Base-by-base conservation (phyloP, 164 flowering plant genomes). In the Vitis vinifera region DNA sequence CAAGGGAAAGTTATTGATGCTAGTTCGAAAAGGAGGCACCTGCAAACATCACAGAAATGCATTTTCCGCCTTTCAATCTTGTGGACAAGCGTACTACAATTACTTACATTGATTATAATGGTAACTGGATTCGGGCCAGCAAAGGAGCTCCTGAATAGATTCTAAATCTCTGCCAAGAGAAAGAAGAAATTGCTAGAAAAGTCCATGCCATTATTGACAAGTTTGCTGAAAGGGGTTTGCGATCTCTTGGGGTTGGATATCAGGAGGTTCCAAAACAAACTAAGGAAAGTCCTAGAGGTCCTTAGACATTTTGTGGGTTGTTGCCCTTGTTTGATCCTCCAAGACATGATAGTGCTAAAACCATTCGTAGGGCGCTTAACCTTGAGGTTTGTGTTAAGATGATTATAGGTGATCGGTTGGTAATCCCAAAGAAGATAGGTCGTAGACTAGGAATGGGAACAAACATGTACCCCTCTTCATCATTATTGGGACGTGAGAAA, bases 131-230 rank as follows among this genome's bases (percentile, higher is more conserved):
- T 68, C 83, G 93, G 15, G 91, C 93, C 50, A 93, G 89, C 84
- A 93, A 93, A 86, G 92, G 95, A 73, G 93, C 98, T 67, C 97
- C 97, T 63, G 98, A 91, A 71, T 80, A 92, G 94, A 90, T 92
- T 70, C 85, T 92, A 65, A 79, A 76, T 68, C 62, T 92, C 51
- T 85, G 89, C 80, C 77, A 84, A 77, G 92, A 87, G 81, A 88
- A 82, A 81, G 27, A 86, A 65, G 82, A 90, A 77, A 87, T 92
- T 70, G 1, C 0, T 19, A 19, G 23, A 19, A 19, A 19, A 19
- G 23, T 19, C 23, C 23, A 19, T 19, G 23, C 23, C 23, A 19
- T 19, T 19, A 19, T 19, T 19, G 23, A 19, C 23, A 19, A 19
- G 23, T 19, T 19, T 19, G 23, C 23, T 19, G 23, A 19, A 19